phyloP scores from a whole-genome alignment of 1,139 yeast genomes.

The Hemisphaericaspora lyxosophila region DNA sequence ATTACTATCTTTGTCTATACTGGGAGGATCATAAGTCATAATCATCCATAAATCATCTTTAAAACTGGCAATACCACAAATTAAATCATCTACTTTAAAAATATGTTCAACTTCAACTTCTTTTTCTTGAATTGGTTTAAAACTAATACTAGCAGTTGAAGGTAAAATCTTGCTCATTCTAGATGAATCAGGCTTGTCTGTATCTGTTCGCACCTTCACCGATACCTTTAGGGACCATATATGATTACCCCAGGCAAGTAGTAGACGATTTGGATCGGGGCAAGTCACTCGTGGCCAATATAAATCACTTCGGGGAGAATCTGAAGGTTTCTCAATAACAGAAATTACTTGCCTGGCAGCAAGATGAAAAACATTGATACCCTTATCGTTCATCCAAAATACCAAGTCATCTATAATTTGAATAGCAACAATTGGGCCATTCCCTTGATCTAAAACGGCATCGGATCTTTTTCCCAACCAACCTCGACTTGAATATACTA shows the following conservation, averaged over 20 bases:
- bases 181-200: conserved; percentile 19
- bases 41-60: conserved; percentile 65
- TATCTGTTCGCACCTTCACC: conserved; percentile 19
- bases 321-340: conserved; percentile 56
- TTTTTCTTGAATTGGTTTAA: conserved; percentile 56
- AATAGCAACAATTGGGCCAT: conserved; percentile 74
- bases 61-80: conserved; percentile 78
- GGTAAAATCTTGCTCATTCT: conserved; percentile 45
- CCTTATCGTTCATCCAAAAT: conserved; percentile 84
- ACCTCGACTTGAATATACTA: conserved; percentile 68
- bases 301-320: conserved; percentile 71
- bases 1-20: conserved; percentile 21
- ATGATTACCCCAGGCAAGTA: conserved; percentile 82
- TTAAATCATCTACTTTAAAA: conserved; percentile 54
- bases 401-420: conserved; percentile 60
- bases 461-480: conserved; percentile 88
- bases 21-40: conserved; percentile 54
- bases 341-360: conserved; percentile 45
- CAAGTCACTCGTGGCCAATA: conserved; percentile 79
- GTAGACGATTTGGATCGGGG: conserved; percentile 65
- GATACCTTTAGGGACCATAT: conserved; percentile 71
- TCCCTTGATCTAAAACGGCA: conserved; percentile 55
- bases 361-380: conserved; percentile 62
- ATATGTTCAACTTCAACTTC: conserved; percentile 58
- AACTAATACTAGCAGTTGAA: conserved; percentile 66